These are phyloP conservation scores for Globisporangium spinosum DNA, from an alignment of 352 stramenopile genomes.

Conservation along the genomic window DNA sequence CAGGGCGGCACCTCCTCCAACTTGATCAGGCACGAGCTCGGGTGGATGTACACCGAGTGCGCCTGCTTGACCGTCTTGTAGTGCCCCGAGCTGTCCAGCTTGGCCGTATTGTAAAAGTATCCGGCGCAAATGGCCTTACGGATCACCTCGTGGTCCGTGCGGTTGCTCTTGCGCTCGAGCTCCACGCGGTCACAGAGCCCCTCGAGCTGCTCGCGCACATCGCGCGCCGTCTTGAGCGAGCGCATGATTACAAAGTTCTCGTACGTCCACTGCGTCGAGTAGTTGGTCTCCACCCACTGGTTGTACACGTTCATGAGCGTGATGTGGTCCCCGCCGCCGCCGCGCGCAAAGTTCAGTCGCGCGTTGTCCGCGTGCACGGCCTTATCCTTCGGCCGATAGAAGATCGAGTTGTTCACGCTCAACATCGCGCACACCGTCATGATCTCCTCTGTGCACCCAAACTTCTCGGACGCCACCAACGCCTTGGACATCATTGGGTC, in stretches of 20 bases:
- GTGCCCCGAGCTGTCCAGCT: conserved; percentile 93
- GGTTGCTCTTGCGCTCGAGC: conserved; percentile 87
- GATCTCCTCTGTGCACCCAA: conserved; percentile 91
- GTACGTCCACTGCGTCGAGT: conserved; percentile 95
- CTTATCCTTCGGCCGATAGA: conserved; percentile 99
- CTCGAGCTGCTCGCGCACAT: conserved; percentile 99
- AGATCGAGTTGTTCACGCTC: conserved; percentile 97
- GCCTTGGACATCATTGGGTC: conserved; percentile 95
- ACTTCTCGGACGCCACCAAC: conserved; percentile 90
- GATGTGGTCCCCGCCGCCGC: conserved; percentile 97
- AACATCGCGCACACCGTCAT: conserved; percentile 98
- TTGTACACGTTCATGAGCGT: conserved; percentile 96
- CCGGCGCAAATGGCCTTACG: conserved; percentile 97
- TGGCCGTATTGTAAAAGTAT: conserved; percentile 99
- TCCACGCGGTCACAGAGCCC: conserved; percentile 98
- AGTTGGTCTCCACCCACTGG: conserved; percentile 98
- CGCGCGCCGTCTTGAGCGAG: conserved; percentile 96
- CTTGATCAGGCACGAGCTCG: conserved; percentile 94
- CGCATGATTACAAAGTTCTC: conserved; percentile 97
- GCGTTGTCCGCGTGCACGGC: conserved; percentile 98
- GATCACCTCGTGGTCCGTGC: conserved; percentile 90
- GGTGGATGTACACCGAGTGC: conserved; percentile 98
- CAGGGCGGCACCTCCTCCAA: conserved; percentile 90
- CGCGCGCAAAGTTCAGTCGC: conserved; percentile 96
- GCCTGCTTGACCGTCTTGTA: conserved; percentile 99